These are phyloP conservation scores for Selenicereus undatus DNA, from an alignment of 148 eudicot genomes.

Conservation along the genomic window DNA sequence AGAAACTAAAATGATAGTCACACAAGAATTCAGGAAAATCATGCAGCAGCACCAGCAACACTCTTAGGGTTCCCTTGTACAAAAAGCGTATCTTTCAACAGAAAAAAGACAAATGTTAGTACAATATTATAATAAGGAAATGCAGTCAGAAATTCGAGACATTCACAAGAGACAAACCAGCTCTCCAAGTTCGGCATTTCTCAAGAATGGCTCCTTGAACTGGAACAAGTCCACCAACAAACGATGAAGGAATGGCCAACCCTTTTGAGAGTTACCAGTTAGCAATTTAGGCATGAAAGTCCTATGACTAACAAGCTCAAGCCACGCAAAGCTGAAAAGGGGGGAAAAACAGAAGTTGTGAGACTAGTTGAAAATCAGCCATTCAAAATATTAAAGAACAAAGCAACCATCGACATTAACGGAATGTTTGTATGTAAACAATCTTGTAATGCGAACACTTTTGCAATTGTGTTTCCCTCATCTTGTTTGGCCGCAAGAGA, in stretches of 20 bases:
- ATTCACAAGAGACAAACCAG: conserved; percentile 52
- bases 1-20: conserved; percentile 95
- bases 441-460: too few relatives aligned
- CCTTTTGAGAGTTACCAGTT: conserved; percentile 84
- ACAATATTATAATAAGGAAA: not conserved
- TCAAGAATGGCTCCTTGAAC: conserved; percentile 91
- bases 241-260: conserved; percentile 90
- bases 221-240: conserved; percentile 83
- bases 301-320: conserved; percentile 90
- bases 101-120: conserved; percentile 14
- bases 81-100: conserved; percentile 72
- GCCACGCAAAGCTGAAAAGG: conserved; percentile 88
- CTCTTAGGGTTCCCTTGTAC: conserved; percentile 89
- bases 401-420: not conserved
- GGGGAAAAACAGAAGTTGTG: not conserved
- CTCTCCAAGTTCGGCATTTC: conserved; percentile 80
- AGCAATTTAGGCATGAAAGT: conserved; percentile 97
- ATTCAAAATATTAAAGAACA: not conserved
- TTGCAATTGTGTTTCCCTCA: too few relatives aligned
- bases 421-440: too few relatives aligned
- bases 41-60: conserved; percentile 88
- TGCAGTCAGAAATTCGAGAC: not conserved
- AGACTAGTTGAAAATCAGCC: not conserved
- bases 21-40: conserved; percentile 97
- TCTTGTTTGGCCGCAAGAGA: too few relatives aligned